phyloP scores from a whole-genome alignment of 495 filamentous ascomycete species.

The Astrocystis sublimbata region DNA sequence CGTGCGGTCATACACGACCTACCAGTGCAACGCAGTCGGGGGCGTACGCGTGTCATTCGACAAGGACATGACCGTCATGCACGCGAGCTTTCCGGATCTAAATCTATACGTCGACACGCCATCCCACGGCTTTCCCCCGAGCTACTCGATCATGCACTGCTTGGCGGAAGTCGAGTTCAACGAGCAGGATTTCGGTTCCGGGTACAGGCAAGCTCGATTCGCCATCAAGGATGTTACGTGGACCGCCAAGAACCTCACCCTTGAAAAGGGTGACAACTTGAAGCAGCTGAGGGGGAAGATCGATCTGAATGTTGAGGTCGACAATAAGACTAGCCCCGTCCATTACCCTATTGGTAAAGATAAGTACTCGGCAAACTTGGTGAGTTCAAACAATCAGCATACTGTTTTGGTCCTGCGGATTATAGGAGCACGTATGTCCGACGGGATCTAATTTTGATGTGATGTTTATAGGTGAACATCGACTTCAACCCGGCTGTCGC shows the following conservation, averaged over 20 bases:
- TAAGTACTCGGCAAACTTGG: neutral
- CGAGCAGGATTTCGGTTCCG: constrained; percentile 6
- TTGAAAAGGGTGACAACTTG: constrained; percentile 8
- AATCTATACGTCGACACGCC: constrained; percentile 2
- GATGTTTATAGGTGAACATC: neutral
- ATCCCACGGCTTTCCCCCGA: constrained; percentile 12
- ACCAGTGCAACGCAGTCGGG: constrained; percentile 12
- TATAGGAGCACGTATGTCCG: neutral
- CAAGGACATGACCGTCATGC: constrained; percentile 10
- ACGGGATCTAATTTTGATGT: neutral
- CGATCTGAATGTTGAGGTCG: constrained; percentile 8
- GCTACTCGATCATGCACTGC: constrained; percentile 5
- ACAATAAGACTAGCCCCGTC: constrained; percentile 4
- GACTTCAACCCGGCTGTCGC: constrained; percentile 4
- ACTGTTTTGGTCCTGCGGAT: neutral
- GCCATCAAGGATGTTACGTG: constrained; percentile 7
- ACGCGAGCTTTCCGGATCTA: constrained; percentile 11
- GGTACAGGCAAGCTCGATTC: constrained; percentile 5
- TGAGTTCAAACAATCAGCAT: neutral
- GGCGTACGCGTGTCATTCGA: neutral
- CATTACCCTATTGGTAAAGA: constrained; percentile 14
- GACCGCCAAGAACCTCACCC: constrained; percentile 4
- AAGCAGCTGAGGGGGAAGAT: neutral
- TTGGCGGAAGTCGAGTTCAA: constrained; percentile 2
- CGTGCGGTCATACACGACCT: constrained; percentile 9